Evolutionary conservation across 148 eudicot genomes (phyloP).

Genomic region (Chenopodium album): DNA sequence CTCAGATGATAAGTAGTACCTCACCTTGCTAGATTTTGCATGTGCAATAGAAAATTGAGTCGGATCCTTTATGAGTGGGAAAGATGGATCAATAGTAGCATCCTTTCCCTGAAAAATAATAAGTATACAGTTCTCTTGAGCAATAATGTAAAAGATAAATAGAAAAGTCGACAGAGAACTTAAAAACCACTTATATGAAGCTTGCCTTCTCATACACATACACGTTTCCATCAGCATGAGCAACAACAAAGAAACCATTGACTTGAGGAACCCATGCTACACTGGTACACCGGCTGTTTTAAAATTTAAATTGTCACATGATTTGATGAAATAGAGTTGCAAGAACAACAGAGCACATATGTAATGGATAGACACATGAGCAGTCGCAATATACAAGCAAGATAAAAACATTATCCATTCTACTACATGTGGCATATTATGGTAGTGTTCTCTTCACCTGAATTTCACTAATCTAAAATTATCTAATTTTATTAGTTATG

Average conservation of each 20-base stretch:
- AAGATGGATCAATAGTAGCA: conserved; percentile 68
- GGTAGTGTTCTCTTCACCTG: too few relatives aligned
- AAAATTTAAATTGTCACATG: conserved; percentile 7
- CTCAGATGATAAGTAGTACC: not conserved
- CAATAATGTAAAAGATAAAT: not conserved
- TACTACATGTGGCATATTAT: not conserved
- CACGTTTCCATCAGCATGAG: conserved; percentile 84
- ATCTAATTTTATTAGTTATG: too few relatives aligned
- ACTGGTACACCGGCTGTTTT: conserved; percentile 68
- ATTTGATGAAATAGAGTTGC: not conserved
- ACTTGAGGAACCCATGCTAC: conserved; percentile 83
- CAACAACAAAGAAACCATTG: conserved; percentile 68
- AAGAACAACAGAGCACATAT: not conserved
- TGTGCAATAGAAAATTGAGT: conserved; percentile 72
- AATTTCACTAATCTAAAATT: too few relatives aligned
- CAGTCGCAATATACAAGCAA: not conserved
- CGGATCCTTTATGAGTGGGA: conserved; percentile 65
- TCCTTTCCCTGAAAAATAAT: conserved; percentile 59
- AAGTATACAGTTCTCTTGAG: not conserved
- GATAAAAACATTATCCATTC: not conserved
- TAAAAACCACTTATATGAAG: conserved; percentile 5
- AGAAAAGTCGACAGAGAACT: not conserved
- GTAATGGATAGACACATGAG: not conserved
- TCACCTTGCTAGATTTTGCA: conserved; percentile 76
- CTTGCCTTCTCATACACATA: conserved; percentile 84